Evolutionary conservation across 2,329 filamentous ascomycete genomes (phyloP), one percentile per base, ranked within the genome.

Genomic region (Colletotrichum musicola): DNA sequence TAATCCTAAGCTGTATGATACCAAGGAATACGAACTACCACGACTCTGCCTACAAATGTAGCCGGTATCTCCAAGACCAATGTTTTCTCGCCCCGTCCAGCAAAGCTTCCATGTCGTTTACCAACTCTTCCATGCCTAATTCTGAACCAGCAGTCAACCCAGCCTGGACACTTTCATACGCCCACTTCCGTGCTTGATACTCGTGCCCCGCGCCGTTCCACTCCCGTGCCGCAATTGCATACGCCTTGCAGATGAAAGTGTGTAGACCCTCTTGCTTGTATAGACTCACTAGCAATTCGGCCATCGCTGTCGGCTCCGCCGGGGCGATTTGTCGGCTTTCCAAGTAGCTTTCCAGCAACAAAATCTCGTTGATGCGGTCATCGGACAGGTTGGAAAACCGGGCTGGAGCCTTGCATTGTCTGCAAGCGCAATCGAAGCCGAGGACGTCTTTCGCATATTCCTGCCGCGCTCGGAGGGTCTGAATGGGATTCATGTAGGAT

Each of bases 301-400:
- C 60, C 51, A 63, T 63, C 27, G 42, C 60, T 7, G 50, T 56
- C 5, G 60, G 51, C 14, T 63, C 60, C 10, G 60, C 60, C 4
- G 60, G 60, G 9, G 42, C 51, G 14, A 63, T 63, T 20, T 63
- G 25, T 1, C 27, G 14, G 1, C 13, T 56, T 20, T 49, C 51
- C 4, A 63, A 18, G 4, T 40, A 40, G 1, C 6, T 1, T 49
- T 56, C 38, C 1, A 63, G n/a, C 1, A 63, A 4, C 6, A 40
- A 12, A 20, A 63, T 63, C 16, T 63, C 60, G 13, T 40, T 56
- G 18, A 56, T 4, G 4, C 60, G 60, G 16, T 56, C 51, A 18
- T 63, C 60, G 0, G 51, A 63, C 4, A 63, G 25, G 0, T 63
- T 4, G 0, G 42, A 4, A 1, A 63, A 49, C 3, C 30, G 9